phyloP scores from a whole-genome alignment of 2,329 filamentous ascomycete genomes.

The Botrytis squamosa region DNA sequence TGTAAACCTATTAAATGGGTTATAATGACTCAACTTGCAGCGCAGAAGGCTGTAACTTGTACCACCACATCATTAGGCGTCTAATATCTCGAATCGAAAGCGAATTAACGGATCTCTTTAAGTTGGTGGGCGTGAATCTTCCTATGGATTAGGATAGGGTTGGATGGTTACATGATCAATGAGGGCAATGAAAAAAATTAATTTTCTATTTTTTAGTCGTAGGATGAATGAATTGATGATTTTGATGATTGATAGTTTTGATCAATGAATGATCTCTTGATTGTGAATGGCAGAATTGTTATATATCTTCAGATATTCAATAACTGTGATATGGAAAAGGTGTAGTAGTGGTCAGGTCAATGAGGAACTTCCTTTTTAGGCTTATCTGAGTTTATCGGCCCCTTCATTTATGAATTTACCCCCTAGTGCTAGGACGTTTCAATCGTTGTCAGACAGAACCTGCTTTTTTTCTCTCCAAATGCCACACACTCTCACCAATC shows the following conservation, averaged over 20 bases:
- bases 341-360: not conserved
- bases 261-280: not conserved
- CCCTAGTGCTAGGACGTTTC: not conserved
- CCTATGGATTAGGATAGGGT: not conserved
- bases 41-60: constrained; percentile 9
- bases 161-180: not conserved
- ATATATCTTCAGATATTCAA: not conserved
- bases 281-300: not conserved
- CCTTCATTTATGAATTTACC: not conserved
- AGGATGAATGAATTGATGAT: not conserved
- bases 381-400: not conserved
- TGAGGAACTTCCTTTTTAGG: not conserved
- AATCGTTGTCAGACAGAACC: constrained; percentile 1
- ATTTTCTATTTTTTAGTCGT: not conserved
- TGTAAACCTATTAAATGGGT: constrained; percentile 29
- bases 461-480: not conserved
- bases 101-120: constrained; percentile 5
- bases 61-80: constrained; percentile 18
- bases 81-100: constrained; percentile 11
- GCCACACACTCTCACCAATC: constrained; percentile 8
- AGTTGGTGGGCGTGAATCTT: constrained; percentile 6
- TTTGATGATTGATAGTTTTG: not conserved
- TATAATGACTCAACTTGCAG: not conserved
- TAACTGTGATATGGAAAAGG: not conserved
- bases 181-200: not conserved